Conservation (phyloP, 768 basidiomycete species). For the Podaxis sp. region DNA sequence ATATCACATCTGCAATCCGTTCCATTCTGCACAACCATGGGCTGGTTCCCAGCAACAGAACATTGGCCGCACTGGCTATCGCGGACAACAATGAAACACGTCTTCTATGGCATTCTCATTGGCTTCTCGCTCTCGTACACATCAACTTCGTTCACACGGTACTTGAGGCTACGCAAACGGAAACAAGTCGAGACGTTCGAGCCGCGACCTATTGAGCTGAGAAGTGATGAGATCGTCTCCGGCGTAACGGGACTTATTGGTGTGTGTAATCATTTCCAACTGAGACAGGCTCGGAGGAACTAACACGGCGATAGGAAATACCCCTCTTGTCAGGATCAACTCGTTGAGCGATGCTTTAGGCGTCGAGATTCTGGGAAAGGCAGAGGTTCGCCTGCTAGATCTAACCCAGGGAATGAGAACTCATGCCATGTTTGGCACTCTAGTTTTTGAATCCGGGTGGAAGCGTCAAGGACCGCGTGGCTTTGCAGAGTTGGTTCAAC, state of each 20-base stretch:
- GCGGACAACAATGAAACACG: slow-evolving; percentile 28
- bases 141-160: slow-evolving; percentile 56
- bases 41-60: slow-evolving; percentile 16
- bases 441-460: slow-evolving; percentile 98
- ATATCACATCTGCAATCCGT: neutral
- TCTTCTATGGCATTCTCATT: slow-evolving; percentile 48
- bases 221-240: slow-evolving; percentile 72
- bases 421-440: slow-evolving; percentile 27
- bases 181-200: slow-evolving; percentile 35
- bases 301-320: slow-evolving; percentile 63
- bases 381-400: slow-evolving; percentile 57
- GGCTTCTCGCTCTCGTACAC: slow-evolving; percentile 78
- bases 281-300: neutral
- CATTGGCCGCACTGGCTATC: slow-evolving; percentile 35
- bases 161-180: slow-evolving; percentile 46
- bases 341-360: slow-evolving; percentile 88
- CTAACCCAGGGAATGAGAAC: neutral
- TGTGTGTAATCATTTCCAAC: slow-evolving; percentile 21
- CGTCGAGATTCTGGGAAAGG: slow-evolving; percentile 93
- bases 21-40: slow-evolving; percentile 14
- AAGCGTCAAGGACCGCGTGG: slow-evolving; percentile 98
- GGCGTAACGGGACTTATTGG: slow-evolving; percentile 88
- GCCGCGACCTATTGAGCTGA: slow-evolving; percentile 60
- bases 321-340: slow-evolving; percentile 87
- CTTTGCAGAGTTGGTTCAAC: slow-evolving; percentile 67